Conservation (phyloP, 352 stramenopile genomes). For the Phytophthora pisi region DNA sequence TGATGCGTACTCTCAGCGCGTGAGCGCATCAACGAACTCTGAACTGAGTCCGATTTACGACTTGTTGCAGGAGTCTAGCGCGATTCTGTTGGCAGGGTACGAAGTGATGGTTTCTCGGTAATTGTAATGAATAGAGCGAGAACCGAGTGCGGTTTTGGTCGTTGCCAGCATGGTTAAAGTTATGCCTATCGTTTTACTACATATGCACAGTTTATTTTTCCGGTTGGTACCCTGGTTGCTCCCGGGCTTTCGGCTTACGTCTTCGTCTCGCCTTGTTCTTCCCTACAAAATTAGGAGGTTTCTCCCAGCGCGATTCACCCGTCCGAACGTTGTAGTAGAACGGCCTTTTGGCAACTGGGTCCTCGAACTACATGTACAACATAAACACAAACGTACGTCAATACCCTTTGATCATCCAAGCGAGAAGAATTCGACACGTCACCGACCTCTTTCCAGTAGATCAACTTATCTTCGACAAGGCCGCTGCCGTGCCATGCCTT, state of each 20-base stretch:
- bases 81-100: slow-evolving; percentile 84
- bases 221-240: slow-evolving; percentile 1
- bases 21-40: slow-evolving; percentile 51
- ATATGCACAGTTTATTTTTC: not conserved
- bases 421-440: not conserved
- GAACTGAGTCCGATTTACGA: slow-evolving; percentile 75
- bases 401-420: not conserved
- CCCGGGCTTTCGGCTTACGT: slow-evolving; percentile 12
- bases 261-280: slow-evolving; percentile 36
- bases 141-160: slow-evolving; percentile 12
- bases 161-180: too few relatives aligned
- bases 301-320: slow-evolving; percentile 67
- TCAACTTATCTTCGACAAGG: slow-evolving; percentile 52
- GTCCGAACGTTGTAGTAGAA: slow-evolving; percentile 83
- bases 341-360: slow-evolving; percentile 41
- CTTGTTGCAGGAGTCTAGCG: slow-evolving; percentile 71
- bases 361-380: slow-evolving; percentile 42
- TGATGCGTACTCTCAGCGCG: slow-evolving; percentile 80
- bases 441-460: slow-evolving; percentile 75
- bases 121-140: slow-evolving; percentile 26
- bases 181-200: too few relatives aligned
- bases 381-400: not conserved
- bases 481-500: slow-evolving; percentile 40
- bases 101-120: slow-evolving; percentile 55
- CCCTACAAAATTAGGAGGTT: slow-evolving; percentile 42